These are phyloP conservation scores for Pseudogymnoascus sp. DNA, from an alignment of 2,329 filamentous ascomycete species.

Conservation along the genomic window DNA sequence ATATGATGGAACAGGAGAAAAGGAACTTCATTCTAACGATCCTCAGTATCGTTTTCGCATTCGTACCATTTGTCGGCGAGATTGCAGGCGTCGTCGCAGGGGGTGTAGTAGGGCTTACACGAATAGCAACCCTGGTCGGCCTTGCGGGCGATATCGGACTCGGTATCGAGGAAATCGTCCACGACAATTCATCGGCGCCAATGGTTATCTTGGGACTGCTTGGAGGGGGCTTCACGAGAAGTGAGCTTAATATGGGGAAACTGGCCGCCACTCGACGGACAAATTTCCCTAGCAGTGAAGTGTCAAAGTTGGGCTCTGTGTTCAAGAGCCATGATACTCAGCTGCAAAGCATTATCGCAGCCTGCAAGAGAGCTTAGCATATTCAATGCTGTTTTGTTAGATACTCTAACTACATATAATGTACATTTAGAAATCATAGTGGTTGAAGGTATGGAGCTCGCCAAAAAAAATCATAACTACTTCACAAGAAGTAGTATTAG, in stretches of 20 bases:
- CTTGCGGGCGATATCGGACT: slow-evolving; percentile 21
- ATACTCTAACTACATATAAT: too few relatives aligned
- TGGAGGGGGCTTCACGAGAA: background rate
- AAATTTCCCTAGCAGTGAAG: too few relatives aligned
- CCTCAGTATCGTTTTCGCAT: slow-evolving; percentile 40
- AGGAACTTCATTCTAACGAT: slow-evolving; percentile 25
- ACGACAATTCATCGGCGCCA: slow-evolving; percentile 22
- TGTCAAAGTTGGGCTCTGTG: too few relatives aligned
- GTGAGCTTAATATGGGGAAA: slow-evolving; percentile 7
- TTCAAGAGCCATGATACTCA: too few relatives aligned
- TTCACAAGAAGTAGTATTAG: too few relatives aligned
- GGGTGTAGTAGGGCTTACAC: background rate
- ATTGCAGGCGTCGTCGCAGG: slow-evolving; percentile 7
- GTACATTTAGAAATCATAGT: too few relatives aligned
- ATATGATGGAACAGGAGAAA: slow-evolving; percentile 19
- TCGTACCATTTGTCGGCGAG: slow-evolving; percentile 41
- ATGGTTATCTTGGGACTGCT: slow-evolving; percentile 25
- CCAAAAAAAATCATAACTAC: too few relatives aligned
- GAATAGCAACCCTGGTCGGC: slow-evolving; percentile 14
- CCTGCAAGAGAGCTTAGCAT: too few relatives aligned
- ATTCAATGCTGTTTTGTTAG: too few relatives aligned
- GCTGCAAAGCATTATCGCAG: too few relatives aligned
- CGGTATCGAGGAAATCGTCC: slow-evolving; percentile 21
- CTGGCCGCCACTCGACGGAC: too few relatives aligned
- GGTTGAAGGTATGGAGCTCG: too few relatives aligned